Evolutionary conservation across 2,329 filamentous ascomycete genomes (phyloP).

Genomic region (Trichoderma atrobrunneum): DNA sequence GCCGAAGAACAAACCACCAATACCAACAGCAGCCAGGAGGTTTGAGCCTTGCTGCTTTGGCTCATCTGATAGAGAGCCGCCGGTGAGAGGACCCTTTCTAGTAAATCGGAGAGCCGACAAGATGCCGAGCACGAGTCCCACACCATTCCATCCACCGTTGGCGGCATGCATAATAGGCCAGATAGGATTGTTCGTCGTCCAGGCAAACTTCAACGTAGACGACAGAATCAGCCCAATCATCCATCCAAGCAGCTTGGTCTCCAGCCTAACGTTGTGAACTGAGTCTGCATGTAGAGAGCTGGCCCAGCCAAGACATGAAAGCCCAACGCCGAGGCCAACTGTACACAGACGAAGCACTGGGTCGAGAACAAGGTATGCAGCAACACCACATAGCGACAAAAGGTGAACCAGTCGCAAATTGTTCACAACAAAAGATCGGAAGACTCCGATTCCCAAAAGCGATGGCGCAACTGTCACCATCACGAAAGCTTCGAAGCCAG

Average conservation of each 20-base stretch:
- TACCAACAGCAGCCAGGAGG: constrained; percentile 68
- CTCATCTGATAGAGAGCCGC: constrained; percentile 33
- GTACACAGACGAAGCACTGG: constrained; percentile 76
- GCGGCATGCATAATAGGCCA: constrained; percentile 90
- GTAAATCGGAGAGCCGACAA: constrained; percentile 75
- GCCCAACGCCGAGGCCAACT: constrained; percentile 75
- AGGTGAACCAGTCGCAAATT: constrained; percentile 72
- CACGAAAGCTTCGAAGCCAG: constrained; percentile 87
- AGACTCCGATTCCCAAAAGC: constrained; percentile 65
- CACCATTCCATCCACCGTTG: constrained; percentile 91
- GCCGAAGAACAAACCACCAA: constrained; percentile 82
- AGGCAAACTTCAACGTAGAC: constrained; percentile 86
- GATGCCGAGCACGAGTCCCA: constrained; percentile 72
- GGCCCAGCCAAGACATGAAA: constrained; percentile 80
- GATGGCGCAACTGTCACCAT: constrained; percentile 81
- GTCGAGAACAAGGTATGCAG: constrained; percentile 72
- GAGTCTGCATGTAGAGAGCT: constrained; percentile 79
- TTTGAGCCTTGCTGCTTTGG: constrained; percentile 59
- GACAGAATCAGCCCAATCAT: constrained; percentile 79
- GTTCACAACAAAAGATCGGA: constrained; percentile 66
- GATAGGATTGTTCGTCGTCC: constrained; percentile 90
- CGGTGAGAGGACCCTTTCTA: constrained; percentile 55
- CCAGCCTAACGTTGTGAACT: constrained; percentile 69
- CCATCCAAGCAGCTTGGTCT: constrained; percentile 79
- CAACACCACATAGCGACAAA: constrained; percentile 71